These are phyloP conservation scores for Starmerella asiatica DNA, from an alignment of 805 yeast species.

Conservation along the genomic window DNA sequence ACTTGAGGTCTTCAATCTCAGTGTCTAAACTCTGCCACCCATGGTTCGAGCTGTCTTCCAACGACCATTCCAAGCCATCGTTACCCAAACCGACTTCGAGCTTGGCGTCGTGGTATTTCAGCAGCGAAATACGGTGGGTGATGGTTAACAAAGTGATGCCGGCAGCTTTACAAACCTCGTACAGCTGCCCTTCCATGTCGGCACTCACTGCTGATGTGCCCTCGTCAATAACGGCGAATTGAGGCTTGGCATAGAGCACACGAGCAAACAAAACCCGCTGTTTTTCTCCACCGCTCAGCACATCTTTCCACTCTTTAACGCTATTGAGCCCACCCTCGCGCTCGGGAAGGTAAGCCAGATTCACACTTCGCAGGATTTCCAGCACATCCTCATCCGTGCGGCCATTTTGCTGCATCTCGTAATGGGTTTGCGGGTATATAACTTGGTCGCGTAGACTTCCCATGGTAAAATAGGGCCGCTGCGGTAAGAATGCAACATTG, in stretches of 20 bases:
- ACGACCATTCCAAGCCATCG: constrained; percentile 35
- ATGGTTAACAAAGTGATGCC: constrained; percentile 68
- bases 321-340: constrained; percentile 42
- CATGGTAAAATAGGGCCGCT: constrained; percentile 62
- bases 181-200: constrained; percentile 77
- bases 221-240: constrained; percentile 75
- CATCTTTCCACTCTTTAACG: constrained; percentile 67
- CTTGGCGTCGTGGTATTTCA: constrained; percentile 70
- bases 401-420: constrained; percentile 63
- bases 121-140: constrained; percentile 67
- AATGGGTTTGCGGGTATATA: constrained; percentile 69
- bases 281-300: constrained; percentile 93
- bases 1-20: constrained; percentile 56
- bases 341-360: constrained; percentile 62
- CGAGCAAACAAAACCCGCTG: constrained; percentile 85
- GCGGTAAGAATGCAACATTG: constrained; percentile 62
- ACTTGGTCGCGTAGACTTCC: constrained; percentile 86
- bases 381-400: constrained; percentile 54
- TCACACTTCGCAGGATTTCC: constrained; percentile 58
- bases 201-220: constrained; percentile 87
- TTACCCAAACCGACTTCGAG: constrained; percentile 52
- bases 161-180: constrained; percentile 56
- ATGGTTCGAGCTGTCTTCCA: constrained; percentile 53
- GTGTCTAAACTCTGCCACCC: constrained; percentile 56
- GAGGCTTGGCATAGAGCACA: constrained; percentile 62